Conservation (phyloP, 257 asterid species). For the Thymus mandschuricus region DNA sequence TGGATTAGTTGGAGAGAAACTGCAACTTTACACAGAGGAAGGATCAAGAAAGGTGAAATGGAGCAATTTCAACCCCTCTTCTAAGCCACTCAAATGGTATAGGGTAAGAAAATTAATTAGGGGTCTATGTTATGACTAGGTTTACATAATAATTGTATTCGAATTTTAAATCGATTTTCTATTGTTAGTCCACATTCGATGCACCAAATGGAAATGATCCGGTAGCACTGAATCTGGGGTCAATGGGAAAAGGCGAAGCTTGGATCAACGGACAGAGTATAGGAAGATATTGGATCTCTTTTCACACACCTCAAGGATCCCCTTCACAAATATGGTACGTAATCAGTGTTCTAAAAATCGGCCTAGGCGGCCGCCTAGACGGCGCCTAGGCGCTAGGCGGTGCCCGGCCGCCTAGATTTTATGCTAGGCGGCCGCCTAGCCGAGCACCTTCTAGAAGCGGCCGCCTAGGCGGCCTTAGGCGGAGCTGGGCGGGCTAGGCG, state of each 20-base stretch:
- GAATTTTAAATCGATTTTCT: too few species aligned
- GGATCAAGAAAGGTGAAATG: conserved; percentile 51
- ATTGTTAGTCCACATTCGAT: conserved; percentile 56
- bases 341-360: too few species aligned
- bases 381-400: too few species aligned
- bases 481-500: too few species aligned
- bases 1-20: conserved; percentile 77
- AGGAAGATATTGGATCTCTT: conserved; percentile 90
- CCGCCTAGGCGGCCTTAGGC: too few species aligned
- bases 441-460: too few species aligned
- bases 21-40: conserved; percentile 50
- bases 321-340: conserved; percentile 80
- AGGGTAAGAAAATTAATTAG: conserved; percentile 49
- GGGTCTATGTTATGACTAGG: too few species aligned
- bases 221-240: conserved; percentile 66
- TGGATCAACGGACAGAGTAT: conserved; percentile 85
- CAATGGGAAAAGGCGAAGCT: conserved; percentile 94
- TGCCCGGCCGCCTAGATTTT: neutral
- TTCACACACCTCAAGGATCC: conserved; percentile 50
- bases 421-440: too few species aligned
- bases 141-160: too few species aligned
- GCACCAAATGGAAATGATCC: conserved; percentile 78
- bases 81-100: conserved; percentile 76
- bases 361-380: too few species aligned
- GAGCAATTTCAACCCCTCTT: conserved; percentile 43